Base-by-base conservation (phyloP, 2,329 filamentous ascomycete genomes). In the Cercospora janseana region DNA sequence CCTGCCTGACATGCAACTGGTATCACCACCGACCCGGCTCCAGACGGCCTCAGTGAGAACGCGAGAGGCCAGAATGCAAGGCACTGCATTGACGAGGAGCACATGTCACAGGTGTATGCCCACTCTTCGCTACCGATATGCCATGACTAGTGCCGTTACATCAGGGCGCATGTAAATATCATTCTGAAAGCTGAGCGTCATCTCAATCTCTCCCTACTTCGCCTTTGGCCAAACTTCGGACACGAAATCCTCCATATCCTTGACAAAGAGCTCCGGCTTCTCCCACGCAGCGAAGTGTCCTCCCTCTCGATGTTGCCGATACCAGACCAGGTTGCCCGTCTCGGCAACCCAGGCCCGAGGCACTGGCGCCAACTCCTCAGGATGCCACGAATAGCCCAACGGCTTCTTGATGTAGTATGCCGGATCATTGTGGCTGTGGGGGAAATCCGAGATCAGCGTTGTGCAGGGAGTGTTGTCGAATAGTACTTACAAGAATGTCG, bases 371-470 rank as follows among this genome's bases (percentile, higher is more conserved):
- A 76, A 54, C 52, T 76, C 73, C 26, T 64, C 63, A 5, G 72
- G 71, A 51, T 74, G 74, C 58, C 68, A 72, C 3, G 66, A 70
- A 51, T 71, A 75, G 0, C 73, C 74, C 15, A 72, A 52, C 3
- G 74, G 72, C 58, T 75, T 75, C 12, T 67, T 61, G 49, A 61
- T 59, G 28, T 59, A 56, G 16, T 43, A 62, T 8, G 53, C 29
- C 12, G 59, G 51, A 12, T 64, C 57, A 15, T 52, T 56, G 42
- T 64, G 60, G 54, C 60, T 60, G 54, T 35, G 23, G 12, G 6
- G 18, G 4, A 26, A 1, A 13, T 6, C 15, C 20, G 2, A 23
- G 18, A 8, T 5, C 9, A 6, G 9, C 23, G 9, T 10, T 7
- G 4, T n/a, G n/a, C n/a, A n/a, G n/a, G n/a, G n/a, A n/a, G n/a